Base-by-base conservation (phyloP, 306 rosid species). In the Vigna nakashimae region DNA sequence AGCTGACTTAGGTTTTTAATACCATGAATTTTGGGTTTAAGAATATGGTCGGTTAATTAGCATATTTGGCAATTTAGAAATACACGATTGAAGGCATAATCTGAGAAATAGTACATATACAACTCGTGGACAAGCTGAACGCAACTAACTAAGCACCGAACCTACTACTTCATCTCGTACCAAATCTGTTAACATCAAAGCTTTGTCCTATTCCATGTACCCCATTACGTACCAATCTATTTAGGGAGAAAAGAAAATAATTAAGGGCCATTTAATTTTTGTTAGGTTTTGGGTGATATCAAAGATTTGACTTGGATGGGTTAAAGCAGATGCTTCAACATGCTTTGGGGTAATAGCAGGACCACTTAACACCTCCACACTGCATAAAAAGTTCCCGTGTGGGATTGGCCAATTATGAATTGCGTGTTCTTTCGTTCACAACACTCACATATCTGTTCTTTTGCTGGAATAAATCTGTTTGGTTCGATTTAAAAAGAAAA, bases 351-450 rank as follows among this genome's bases (percentile, higher is more conserved):
- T 73, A 73, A 43, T 65, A 32, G 13, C 36, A 74, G 76, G 72
- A 68, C 84, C 80, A 68, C 80, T 65, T 10, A 59, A 59, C 73
- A 58, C 50, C 57, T 16, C 38, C 71, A 58, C 60, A 34, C 58
- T 30, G 51, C 59, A 40, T 43, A 73, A 50, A 34, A 71, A 50
- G 67, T 59, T 73, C 40, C 72, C 53, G 8, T 13, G 17, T 48
- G 57, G 50, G 11, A 48, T 50, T 46, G 9, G 17, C 60, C 71
- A 16, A 58, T 58, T 58, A 32, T 30, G 45, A 67, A 28, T 63
- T 69, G 67, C 26, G 51, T 79, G 71, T 71, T 78, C 67, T 75
- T 51, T 71, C 64, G 52, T 64, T 59, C 78, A 60, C 55, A 60
- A 60, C 80, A 65, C 14, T 53, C 1, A 36, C 12, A 46, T 26